A percentile compares a stretch with the other conserved stretches of the same genome.
phyloP scores from a whole-genome alignment of 768 basidiomycete species.

The Trametes cubensis region DNA sequence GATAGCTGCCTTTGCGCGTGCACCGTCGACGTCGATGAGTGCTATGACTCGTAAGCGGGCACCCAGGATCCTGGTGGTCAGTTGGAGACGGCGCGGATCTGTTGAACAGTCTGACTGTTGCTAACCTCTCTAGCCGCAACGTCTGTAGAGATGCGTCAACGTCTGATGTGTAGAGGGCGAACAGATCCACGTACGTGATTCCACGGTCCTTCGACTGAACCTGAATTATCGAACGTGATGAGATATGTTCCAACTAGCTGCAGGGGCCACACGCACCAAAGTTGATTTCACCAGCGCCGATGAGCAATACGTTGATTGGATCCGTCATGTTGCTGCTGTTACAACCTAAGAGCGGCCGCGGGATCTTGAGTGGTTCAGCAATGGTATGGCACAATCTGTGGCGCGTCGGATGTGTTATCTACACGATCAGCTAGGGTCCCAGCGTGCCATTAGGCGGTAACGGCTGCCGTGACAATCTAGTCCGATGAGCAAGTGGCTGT shows the following conservation, averaged over 20 bases:
- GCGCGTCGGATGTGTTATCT: no score
- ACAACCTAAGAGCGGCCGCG: no score
- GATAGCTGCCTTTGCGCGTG: constrained; percentile 42
- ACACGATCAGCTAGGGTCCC: no score
- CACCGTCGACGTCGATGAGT: constrained; percentile 47
- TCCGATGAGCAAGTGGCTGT: no score
- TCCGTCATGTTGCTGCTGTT: not conserved
- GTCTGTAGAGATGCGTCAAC: not conserved
- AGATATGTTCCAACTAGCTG: no score
- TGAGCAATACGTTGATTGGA: constrained; percentile 45
- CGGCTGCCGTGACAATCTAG: no score
- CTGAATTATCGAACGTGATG: constrained; percentile 5
- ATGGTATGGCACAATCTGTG: no score
- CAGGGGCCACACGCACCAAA: constrained; percentile 38
- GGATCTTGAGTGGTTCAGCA: no score
- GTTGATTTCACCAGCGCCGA: constrained; percentile 58
- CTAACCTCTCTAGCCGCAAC: constrained; percentile 1
- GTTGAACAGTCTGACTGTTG: not conserved
- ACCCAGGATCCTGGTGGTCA: constrained; percentile 42
- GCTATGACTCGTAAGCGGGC: constrained; percentile 50
- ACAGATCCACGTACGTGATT: constrained; percentile 31
- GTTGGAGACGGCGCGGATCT: not conserved
- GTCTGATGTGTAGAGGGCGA: not conserved
- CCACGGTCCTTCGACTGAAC: constrained; percentile 39
- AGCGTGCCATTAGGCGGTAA: no score